Conservation (phyloP, 2,329 filamentous ascomycete genomes). For the Thermothelomyces thermophilus region DNA sequence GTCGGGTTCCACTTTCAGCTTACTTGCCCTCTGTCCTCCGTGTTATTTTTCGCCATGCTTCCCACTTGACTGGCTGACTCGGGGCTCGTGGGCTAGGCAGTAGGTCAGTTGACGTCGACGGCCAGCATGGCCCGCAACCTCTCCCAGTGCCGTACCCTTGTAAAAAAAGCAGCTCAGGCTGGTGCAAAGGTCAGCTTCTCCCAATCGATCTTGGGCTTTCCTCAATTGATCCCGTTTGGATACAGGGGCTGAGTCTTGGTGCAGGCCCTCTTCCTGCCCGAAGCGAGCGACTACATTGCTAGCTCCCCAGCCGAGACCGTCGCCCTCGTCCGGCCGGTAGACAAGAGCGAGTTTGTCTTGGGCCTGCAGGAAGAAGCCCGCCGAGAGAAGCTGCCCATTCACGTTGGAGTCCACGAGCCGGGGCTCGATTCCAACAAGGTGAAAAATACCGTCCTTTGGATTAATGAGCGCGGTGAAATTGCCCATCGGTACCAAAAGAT, state of each 20-base stretch:
- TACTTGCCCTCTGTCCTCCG: too few relatives aligned
- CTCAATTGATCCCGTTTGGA: too few relatives aligned
- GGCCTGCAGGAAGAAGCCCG: conserved; percentile 66
- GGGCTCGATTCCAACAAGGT: conserved; percentile 31
- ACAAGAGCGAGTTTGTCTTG: conserved; percentile 64
- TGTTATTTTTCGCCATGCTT: too few relatives aligned
- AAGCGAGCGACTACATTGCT: conserved; percentile 85
- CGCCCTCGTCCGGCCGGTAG: conserved; percentile 60
- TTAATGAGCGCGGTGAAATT: conserved; percentile 39
- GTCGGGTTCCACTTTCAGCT: background rate
- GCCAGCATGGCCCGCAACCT: conserved; percentile 73
- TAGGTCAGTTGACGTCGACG: conserved; percentile 87
- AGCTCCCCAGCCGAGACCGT: conserved; percentile 60
- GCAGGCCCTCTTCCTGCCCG: conserved; percentile 69
- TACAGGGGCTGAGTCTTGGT: too few relatives aligned
- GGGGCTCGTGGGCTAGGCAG: conserved; percentile 49
- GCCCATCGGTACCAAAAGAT: conserved; percentile 69
- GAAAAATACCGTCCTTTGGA: conserved; percentile 49
- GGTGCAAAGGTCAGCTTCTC: conserved; percentile 63
- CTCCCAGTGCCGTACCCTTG: conserved; percentile 64
- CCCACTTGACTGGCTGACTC: too few relatives aligned
- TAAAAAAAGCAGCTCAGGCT: conserved; percentile 64
- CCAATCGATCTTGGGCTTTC: too few relatives aligned
- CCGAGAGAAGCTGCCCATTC: conserved; percentile 60
- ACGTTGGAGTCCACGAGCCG: conserved; percentile 82